Percentiles rank a stretch among this genome's conserved stretches.
These are phyloP conservation scores for Epichloe baconii DNA, from an alignment of 2,329 filamentous ascomycete genomes.

Conservation along the genomic window DNA sequence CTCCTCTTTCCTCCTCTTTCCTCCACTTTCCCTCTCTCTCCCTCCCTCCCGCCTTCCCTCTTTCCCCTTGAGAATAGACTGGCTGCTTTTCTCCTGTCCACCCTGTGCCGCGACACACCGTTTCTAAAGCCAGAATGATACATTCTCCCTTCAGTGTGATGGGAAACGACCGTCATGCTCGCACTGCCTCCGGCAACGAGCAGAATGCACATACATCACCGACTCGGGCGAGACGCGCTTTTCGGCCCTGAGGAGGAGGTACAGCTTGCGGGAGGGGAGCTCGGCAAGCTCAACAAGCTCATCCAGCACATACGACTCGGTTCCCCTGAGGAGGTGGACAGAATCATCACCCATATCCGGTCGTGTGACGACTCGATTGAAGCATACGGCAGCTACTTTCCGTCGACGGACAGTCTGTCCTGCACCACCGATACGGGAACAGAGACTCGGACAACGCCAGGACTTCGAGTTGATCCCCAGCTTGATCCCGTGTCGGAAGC, in stretches of 20 bases:
- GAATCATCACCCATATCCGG: not conserved
- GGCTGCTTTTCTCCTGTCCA: too few relatives aligned
- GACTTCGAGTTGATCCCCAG: not conserved
- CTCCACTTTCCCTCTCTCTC: not conserved
- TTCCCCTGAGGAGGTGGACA: not conserved
- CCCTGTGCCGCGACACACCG: too few relatives aligned
- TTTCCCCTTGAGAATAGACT: too few relatives aligned
- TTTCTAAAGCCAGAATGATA: not conserved
- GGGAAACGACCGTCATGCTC: constrained; percentile 2
- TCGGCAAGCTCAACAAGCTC: not conserved
- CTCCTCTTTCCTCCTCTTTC: not conserved
- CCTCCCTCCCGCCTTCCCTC: too few relatives aligned
- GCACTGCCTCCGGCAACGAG: not conserved
- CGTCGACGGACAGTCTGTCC: not conserved
- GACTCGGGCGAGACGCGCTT: constrained; percentile 1
- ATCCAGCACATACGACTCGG: not conserved
- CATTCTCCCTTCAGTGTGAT: not conserved
- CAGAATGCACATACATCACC: constrained; percentile 1
- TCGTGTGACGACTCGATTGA: not conserved
- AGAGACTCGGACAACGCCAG: not conserved
- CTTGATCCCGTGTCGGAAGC: not conserved
- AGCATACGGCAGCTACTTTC: not conserved
- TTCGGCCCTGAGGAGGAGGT: constrained; percentile 3
- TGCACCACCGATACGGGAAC: not conserved
- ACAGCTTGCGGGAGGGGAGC: not conserved